These are phyloP conservation scores for Earliella scabrosa DNA, from an alignment of 1,284 basidiomycete genomes.

Conservation along the genomic window DNA sequence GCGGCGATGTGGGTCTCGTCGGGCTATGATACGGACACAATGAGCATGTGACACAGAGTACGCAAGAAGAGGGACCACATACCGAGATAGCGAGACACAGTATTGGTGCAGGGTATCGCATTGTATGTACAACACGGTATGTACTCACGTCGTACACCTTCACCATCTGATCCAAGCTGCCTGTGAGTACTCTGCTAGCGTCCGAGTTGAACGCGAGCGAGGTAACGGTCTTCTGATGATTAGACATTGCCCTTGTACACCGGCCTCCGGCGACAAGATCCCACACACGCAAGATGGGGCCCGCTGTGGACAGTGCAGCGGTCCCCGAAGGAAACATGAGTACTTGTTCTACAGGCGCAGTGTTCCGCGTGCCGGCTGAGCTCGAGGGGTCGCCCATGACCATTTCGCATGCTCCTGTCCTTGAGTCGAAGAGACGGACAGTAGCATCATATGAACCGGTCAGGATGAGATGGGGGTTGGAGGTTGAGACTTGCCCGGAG, in stretches of 20 bases:
- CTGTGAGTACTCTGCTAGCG: constrained; percentile 84
- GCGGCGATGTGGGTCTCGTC: constrained; percentile 97
- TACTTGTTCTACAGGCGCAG: constrained; percentile 90
- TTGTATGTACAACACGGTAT: constrained; percentile 97
- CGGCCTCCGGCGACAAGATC: constrained; percentile 93
- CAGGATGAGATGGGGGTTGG: constrained; percentile 85
- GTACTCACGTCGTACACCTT: constrained; percentile 97
- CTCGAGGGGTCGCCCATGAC: constrained; percentile 65
- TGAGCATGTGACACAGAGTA: background rate
- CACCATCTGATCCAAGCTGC: constrained; percentile 94
- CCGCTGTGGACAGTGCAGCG: constrained; percentile 85
- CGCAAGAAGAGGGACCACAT: constrained; percentile 33
- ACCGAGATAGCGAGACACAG: constrained; percentile 92
- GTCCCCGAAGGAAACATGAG: constrained; percentile 94
- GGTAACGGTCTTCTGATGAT: constrained; percentile 98
- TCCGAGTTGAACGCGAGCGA: constrained; percentile 82
- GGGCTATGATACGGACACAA: constrained; percentile 55
- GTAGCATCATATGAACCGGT: constrained; percentile 97
- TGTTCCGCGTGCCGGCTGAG: constrained; percentile 43
- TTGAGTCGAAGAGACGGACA: constrained; percentile 87
- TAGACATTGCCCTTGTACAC: constrained; percentile 88
- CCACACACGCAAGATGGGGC: constrained; percentile 95
- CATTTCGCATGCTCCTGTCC: constrained; percentile 83
- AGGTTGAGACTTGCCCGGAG: constrained; percentile 83
- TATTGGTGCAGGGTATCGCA: constrained; percentile 96